phyloP scores from a whole-genome alignment of 768 basidiomycete species.

The Mycena crocata region DNA sequence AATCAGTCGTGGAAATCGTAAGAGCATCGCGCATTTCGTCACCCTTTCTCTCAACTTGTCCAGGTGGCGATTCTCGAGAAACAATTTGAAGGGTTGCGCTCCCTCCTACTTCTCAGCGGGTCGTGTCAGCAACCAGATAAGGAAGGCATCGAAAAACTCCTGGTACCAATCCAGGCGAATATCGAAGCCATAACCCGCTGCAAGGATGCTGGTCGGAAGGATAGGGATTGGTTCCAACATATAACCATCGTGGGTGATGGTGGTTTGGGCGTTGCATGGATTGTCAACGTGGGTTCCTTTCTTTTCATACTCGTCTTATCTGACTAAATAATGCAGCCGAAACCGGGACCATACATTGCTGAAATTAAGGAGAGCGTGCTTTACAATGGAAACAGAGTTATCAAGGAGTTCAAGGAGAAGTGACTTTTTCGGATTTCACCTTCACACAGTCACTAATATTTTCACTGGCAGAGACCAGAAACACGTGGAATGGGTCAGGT shows the following conservation, averaged over 20 bases:
- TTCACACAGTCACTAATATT: neutral
- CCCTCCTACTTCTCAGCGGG: constrained; percentile 73
- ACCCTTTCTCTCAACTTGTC: neutral
- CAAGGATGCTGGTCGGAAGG: constrained; percentile 85
- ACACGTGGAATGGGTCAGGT: constrained; percentile 90
- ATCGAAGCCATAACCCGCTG: constrained; percentile 83
- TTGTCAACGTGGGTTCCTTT: constrained; percentile 72
- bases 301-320: neutral
- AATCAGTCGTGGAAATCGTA: constrained; percentile 85
- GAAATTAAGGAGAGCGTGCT: constrained; percentile 88
- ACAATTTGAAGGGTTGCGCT: constrained; percentile 75
- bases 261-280: constrained; percentile 87
- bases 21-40: constrained; percentile 36
- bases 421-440: constrained; percentile 48
- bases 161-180: constrained; percentile 75
- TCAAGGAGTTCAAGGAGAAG: constrained; percentile 96
- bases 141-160: constrained; percentile 63
- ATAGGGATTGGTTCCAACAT: constrained; percentile 86
- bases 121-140: constrained; percentile 85
- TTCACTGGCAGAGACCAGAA: constrained; percentile 74
- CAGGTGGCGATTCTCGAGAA: constrained; percentile 79
- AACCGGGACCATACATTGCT: constrained; percentile 82
- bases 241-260: constrained; percentile 87
- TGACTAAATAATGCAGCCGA: constrained; percentile 61
- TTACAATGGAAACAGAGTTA: constrained; percentile 91